Conservation (phyloP, 2,329 filamentous ascomycete species). For the Cercospora zeae-maydis region DNA sequence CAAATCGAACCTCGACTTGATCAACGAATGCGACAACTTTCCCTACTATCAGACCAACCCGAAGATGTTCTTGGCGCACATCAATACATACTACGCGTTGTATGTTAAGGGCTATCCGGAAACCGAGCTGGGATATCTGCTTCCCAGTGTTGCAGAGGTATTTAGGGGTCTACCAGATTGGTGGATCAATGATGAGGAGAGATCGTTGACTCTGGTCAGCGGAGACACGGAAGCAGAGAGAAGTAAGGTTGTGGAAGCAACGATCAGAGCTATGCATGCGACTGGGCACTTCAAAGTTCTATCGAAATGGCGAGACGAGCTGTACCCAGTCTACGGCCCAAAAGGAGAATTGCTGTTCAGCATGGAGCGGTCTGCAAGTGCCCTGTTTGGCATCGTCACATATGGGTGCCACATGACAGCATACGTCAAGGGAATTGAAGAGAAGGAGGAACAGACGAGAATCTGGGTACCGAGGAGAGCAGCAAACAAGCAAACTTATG, state of each 20-base stretch:
- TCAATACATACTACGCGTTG: conserved; percentile 56
- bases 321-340: conserved; percentile 70
- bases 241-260: conserved; percentile 54
- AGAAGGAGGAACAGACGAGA: conserved; percentile 56
- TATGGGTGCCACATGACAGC: conserved; percentile 79
- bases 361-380: conserved; percentile 71
- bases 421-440: conserved; percentile 47
- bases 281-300: conserved; percentile 70
- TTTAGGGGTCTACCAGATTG: conserved; percentile 58
- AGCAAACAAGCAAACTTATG: conserved; percentile 77
- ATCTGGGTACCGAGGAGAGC: conserved; percentile 83
- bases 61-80: conserved; percentile 49
- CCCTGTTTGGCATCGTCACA: conserved; percentile 69
- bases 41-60: conserved; percentile 66
- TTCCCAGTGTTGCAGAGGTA: conserved; percentile 58
- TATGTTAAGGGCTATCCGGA: conserved; percentile 65
- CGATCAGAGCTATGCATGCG: conserved; percentile 65
- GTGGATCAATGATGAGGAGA: conserved; percentile 55
- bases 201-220: conserved; percentile 59
- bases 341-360: conserved; percentile 62
- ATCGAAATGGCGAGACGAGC: conserved; percentile 73
- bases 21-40: conserved; percentile 63
- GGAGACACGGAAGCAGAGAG: conserved; percentile 60
- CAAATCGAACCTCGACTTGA: conserved; percentile 52
- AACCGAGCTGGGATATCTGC: conserved; percentile 57